Percentiles rank a stretch among this genome's conserved stretches.
Conservation (phyloP, 1,284 basidiomycete species). For the Leucoagaricus sp. region DNA sequence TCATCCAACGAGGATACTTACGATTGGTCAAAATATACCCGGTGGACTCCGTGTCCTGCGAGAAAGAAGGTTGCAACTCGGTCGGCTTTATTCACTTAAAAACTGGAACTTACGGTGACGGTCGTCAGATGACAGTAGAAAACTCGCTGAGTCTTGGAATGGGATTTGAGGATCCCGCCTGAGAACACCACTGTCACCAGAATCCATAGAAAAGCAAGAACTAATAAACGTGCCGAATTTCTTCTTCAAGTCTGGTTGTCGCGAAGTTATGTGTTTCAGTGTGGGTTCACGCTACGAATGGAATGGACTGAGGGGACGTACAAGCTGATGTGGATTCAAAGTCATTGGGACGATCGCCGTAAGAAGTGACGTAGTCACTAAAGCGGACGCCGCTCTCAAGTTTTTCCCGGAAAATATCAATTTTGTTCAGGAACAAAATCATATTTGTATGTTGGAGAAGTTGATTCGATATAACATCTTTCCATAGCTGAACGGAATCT, state of each 20-base stretch:
- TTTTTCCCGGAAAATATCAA: conserved; percentile 63
- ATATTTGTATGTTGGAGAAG: conserved; percentile 61
- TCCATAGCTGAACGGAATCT: conserved; percentile 69
- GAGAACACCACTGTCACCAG: no score
- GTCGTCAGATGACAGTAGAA: conserved; percentile 75
- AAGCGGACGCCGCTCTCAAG: conserved; percentile 56
- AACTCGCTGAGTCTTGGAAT: conserved; percentile 53
- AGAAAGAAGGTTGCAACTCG: background rate
- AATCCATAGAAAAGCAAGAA: background rate
- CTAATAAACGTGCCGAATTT: conserved; percentile 44
- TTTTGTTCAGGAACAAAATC: conserved; percentile 69
- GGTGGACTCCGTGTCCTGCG: conserved; percentile 55
- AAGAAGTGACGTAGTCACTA: conserved; percentile 59
- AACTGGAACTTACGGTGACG: conserved; percentile 55
- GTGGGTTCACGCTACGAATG: no score
- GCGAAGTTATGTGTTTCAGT: no score
- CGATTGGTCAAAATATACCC: conserved; percentile 45
- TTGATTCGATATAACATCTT: conserved; percentile 55
- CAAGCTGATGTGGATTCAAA: conserved; percentile 47
- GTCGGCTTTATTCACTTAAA: background rate
- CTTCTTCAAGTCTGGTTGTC: conserved; percentile 42
- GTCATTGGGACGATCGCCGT: conserved; percentile 61
- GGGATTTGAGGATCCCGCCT: conserved; percentile 55
- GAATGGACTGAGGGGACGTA: conserved; percentile 20
- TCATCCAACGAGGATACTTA: conserved; percentile 23